Evolutionary conservation across 2,329 filamentous ascomycete species (phyloP).

Genomic region (Pseudogymnoascus verrucosus): DNA sequence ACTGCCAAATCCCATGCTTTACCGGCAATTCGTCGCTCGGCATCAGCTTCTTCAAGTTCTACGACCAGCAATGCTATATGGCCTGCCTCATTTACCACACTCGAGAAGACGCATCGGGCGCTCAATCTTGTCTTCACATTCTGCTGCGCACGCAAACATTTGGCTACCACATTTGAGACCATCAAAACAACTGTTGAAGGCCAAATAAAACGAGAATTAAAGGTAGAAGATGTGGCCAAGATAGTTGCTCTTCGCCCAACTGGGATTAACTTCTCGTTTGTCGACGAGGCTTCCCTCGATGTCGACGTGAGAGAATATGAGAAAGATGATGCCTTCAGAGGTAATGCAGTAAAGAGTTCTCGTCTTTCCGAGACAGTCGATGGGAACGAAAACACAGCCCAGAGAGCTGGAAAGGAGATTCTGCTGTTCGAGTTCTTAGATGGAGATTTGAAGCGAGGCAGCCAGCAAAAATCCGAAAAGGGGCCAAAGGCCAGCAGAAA

Average conservation of each 20-base stretch:
- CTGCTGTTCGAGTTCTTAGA: constrained; percentile 90
- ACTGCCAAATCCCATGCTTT: constrained; percentile 29
- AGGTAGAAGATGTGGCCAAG: constrained; percentile 71
- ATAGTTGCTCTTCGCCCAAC: constrained; percentile 71
- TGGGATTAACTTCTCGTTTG: constrained; percentile 75
- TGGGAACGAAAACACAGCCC: constrained; percentile 21
- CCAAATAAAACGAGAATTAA: constrained; percentile 64
- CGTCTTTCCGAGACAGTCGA: constrained; percentile 23
- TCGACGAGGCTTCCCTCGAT: constrained; percentile 76
- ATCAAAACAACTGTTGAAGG: constrained; percentile 77
- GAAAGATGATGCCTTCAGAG: constrained; percentile 56
- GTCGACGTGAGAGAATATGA: constrained; percentile 66
- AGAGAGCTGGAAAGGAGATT: constrained; percentile 49
- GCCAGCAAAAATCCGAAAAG: constrained; percentile 50
- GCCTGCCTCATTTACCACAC: constrained; percentile 64
- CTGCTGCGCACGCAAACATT: constrained; percentile 83
- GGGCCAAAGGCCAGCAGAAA: constrained; percentile 64
- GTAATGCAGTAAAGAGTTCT: constrained; percentile 42
- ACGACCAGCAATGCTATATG: constrained; percentile 38
- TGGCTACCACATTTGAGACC: constrained; percentile 85
- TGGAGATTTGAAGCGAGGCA: constrained; percentile 78
- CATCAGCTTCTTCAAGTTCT: constrained; percentile 19
- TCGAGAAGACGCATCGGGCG: constrained; percentile 73
- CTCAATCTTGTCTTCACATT: constrained; percentile 93
- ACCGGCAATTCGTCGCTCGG: constrained; percentile 9